A percentile compares a stretch with the other conserved stretches of the same genome.
These are phyloP conservation scores for Polygonum aviculare DNA, from an alignment of 148 eudicot species.

Conservation along the genomic window DNA sequence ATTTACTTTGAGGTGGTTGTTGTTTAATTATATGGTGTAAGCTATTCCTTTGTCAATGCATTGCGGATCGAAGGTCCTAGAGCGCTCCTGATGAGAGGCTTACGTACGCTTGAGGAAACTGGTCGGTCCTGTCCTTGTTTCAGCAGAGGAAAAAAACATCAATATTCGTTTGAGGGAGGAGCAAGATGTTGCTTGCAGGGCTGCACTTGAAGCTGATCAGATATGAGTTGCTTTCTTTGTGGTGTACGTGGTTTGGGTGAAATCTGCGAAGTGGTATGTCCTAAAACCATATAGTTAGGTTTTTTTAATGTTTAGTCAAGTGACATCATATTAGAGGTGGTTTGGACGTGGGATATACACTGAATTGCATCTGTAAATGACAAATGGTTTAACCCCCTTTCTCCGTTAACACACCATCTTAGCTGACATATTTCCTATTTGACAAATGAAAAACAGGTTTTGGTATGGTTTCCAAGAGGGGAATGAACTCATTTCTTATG, in stretches of 20 bases:
- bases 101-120: conserved; percentile 77
- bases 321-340: too few relatives aligned
- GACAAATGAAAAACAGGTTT: conserved; percentile 39
- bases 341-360: too few relatives aligned
- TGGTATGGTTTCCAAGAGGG: conserved; percentile 85
- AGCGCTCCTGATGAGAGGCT: conserved; percentile 85
- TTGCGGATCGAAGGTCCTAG: conserved; percentile 87
- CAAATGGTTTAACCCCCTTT: neutral
- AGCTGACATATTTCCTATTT: neutral
- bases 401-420: neutral
- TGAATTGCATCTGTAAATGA: too few relatives aligned
- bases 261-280: neutral
- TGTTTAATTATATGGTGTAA: neutral
- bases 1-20: neutral
- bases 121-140: conserved; percentile 80
- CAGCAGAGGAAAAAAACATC: conserved; percentile 89
- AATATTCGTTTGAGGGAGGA: conserved; percentile 91
- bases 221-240: conserved; percentile 21
- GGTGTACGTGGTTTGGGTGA: neutral
- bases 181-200: conserved; percentile 97
- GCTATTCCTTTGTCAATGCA: neutral
- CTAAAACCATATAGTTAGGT: too few relatives aligned
- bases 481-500: too few relatives aligned
- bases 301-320: too few relatives aligned
- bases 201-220: conserved; percentile 98